phyloP scores from a whole-genome alignment of 1,284 basidiomycete species.

The Sanghuangporus baumii region DNA sequence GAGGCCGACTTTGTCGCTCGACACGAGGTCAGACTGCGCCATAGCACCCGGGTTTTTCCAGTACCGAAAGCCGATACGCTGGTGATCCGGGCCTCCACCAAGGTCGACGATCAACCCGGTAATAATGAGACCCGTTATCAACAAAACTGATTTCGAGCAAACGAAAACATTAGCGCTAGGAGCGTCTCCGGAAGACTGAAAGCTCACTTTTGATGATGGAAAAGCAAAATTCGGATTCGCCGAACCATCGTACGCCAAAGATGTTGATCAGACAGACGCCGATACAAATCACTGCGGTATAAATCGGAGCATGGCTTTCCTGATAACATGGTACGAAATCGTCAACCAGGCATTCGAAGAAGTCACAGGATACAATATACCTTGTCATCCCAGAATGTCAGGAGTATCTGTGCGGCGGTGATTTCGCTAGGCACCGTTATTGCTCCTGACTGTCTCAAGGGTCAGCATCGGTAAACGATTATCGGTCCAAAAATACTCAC shows the following conservation, averaged over 20 bases:
- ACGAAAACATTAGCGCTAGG: background rate
- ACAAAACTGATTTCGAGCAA: slow-evolving; percentile 33
- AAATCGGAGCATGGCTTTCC: slow-evolving; percentile 48
- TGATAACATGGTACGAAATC: slow-evolving; percentile 23
- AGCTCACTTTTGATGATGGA: slow-evolving; percentile 54
- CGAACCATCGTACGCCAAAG: slow-evolving; percentile 68
- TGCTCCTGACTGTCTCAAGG: slow-evolving; percentile 5
- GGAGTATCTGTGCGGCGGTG: slow-evolving; percentile 38
- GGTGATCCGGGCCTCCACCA: slow-evolving; percentile 57
- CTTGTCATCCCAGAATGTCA: slow-evolving; percentile 72
- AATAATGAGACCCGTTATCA: slow-evolving; percentile 58
- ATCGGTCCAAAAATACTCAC: background rate
- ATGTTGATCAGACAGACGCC: slow-evolving; percentile 66
- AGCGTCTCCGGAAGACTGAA: background rate
- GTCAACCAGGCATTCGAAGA: background rate
- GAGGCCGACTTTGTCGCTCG: slow-evolving; percentile 31
- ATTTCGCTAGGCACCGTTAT: slow-evolving; percentile 13
- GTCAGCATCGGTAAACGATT: background rate
- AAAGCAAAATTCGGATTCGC: slow-evolving; percentile 64
- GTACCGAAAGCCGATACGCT: slow-evolving; percentile 61
- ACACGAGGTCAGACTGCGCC: slow-evolving; percentile 38
- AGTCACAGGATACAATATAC: slow-evolving; percentile 28
- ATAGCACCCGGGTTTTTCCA: slow-evolving; percentile 72
- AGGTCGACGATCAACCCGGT: slow-evolving; percentile 64
- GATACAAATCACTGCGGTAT: slow-evolving; percentile 59